Evolutionary conservation across 805 yeast genomes (phyloP).

Genomic region (Nakazawaea ishiwadae): DNA sequence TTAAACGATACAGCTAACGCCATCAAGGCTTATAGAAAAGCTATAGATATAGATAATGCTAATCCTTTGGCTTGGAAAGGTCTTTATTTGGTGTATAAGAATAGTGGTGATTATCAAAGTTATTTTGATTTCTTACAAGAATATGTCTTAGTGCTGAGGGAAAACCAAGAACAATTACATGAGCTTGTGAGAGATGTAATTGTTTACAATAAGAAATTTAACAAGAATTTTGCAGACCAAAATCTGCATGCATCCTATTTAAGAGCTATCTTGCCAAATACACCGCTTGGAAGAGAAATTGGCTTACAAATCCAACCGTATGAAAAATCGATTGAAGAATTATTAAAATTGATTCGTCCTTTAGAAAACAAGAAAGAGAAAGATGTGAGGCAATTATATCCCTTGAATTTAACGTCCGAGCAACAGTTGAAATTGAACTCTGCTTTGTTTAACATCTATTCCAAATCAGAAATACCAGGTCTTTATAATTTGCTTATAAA

Average conservation of each 20-base stretch:
- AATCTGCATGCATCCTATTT: slow-evolving; percentile 37
- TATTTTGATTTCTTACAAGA: slow-evolving; percentile 48
- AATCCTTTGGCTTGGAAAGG: slow-evolving; percentile 82
- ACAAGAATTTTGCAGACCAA: slow-evolving; percentile 21
- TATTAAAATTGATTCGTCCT: slow-evolving; percentile 33
- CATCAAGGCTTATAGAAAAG: slow-evolving; percentile 37
- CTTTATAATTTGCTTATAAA: slow-evolving; percentile 56
- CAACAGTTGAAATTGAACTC: slow-evolving; percentile 33
- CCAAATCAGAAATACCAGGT: slow-evolving; percentile 44
- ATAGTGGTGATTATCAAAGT: slow-evolving; percentile 30
- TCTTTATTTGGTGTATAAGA: slow-evolving; percentile 41
- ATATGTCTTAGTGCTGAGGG: slow-evolving; percentile 26
- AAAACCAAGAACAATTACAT: slow-evolving; percentile 39
- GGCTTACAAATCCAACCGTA: slow-evolving; percentile 42
- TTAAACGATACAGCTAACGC: slow-evolving; percentile 36
- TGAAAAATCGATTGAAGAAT: slow-evolving; percentile 35
- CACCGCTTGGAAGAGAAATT: slow-evolving; percentile 46
- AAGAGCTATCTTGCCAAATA: slow-evolving; percentile 49
- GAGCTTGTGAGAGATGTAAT: slow-evolving; percentile 46
- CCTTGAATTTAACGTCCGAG: slow-evolving; percentile 36
- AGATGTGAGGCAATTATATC: slow-evolving; percentile 40
- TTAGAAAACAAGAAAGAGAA: slow-evolving; percentile 39
- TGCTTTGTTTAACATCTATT: slow-evolving; percentile 42
- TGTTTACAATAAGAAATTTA: slow-evolving; percentile 35
- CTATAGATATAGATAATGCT: slow-evolving; percentile 44